phyloP scores from a whole-genome alignment of 2,329 filamentous ascomycete genomes.

The Xylaria sp. region DNA sequence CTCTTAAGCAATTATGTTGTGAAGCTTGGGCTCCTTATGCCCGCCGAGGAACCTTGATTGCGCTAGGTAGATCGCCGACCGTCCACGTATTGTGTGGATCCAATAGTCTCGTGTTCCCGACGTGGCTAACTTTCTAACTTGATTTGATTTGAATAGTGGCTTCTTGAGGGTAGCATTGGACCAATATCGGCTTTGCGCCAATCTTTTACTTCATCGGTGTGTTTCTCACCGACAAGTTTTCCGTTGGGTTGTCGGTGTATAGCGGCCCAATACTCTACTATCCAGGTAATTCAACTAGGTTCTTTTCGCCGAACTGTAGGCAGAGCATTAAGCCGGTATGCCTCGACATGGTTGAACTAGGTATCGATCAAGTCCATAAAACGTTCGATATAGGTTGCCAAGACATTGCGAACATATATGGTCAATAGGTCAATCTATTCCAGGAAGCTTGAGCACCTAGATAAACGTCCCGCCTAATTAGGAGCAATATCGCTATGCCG shows the following conservation, averaged over 20 bases:
- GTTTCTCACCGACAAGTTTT: constrained; percentile 3
- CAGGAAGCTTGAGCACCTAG: not conserved
- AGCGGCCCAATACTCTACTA: not conserved
- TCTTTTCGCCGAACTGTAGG: not conserved
- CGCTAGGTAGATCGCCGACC: constrained; percentile 12
- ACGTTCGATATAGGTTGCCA: not conserved
- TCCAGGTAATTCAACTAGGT: not conserved
- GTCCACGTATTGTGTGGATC: constrained; percentile 30
- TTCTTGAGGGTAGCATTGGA: not conserved
- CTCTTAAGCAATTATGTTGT: not conserved
- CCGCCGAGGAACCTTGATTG: not conserved
- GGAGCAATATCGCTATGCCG: not conserved
- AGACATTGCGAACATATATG: not conserved
- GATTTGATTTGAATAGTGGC: constrained; percentile 5
- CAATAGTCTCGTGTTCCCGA: constrained; percentile 5
- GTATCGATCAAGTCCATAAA: not conserved
- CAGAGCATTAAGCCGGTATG: not conserved
- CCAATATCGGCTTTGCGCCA: constrained; percentile 10
- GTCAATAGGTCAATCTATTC: not conserved
- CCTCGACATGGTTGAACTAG: not conserved
- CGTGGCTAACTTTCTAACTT: constrained; percentile 6
- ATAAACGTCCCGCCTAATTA: not conserved
- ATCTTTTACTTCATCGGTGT: constrained; percentile 7
- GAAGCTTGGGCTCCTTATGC: not conserved
- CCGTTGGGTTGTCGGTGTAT: not conserved